Percentiles rank a stretch among this genome's conserved stretches.
Evolutionary conservation across 805 yeast species (phyloP).

Genomic region (Hanseniaspora guilliermondii): DNA sequence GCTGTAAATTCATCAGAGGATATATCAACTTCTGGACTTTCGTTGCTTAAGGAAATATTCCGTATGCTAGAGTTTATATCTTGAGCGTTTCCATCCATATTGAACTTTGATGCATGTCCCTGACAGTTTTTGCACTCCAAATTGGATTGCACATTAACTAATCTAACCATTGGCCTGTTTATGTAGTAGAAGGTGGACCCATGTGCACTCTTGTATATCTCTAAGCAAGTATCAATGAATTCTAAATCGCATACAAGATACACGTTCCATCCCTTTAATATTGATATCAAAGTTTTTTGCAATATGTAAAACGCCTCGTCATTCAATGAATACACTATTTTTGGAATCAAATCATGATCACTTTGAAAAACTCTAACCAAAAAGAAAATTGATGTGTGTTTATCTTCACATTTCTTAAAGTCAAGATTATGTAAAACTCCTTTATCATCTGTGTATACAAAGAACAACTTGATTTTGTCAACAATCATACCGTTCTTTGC

Average conservation of each 20-base stretch:
- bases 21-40: neutral
- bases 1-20: neutral
- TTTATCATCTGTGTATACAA: neutral
- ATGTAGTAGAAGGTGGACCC: slow-evolving; percentile 3
- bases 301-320: slow-evolving; percentile 1
- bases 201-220: neutral
- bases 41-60: neutral
- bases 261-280: slow-evolving; percentile 13
- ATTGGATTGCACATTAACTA: neutral
- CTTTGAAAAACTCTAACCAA: slow-evolving; percentile 2
- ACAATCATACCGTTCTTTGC: neutral
- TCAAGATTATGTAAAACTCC: neutral
- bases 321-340: neutral
- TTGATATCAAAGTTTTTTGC: slow-evolving; percentile 1
- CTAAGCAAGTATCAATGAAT: neutral
- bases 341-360: slow-evolving; percentile 3
- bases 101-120: neutral
- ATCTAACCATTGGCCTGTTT: slow-evolving; percentile 5
- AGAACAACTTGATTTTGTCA: neutral
- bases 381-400: slow-evolving; percentile 4
- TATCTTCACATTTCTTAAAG: slow-evolving; percentile 8
- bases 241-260: slow-evolving; percentile 7
- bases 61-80: neutral
- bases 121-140: slow-evolving; percentile 8
- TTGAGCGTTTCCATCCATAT: neutral